phyloP scores from a whole-genome alignment of 352 stramenopile genomes.

The Phytophthora vignae region DNA sequence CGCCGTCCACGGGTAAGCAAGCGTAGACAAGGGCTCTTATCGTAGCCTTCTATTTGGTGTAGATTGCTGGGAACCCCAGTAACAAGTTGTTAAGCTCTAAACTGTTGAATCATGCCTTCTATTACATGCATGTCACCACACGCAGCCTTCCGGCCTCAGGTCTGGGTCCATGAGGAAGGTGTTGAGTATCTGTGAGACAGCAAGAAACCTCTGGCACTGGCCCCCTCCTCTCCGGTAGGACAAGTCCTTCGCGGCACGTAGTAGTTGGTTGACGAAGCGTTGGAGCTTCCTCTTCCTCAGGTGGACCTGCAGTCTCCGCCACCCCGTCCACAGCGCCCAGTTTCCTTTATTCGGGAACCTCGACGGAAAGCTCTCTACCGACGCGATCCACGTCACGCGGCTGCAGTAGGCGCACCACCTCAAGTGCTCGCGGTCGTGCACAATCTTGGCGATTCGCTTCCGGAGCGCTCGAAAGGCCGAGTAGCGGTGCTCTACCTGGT shows the following conservation, averaged over 20 bases:
- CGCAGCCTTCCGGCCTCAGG: conserved; percentile 25
- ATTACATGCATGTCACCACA: conserved; percentile 25
- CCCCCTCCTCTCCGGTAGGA: conserved; percentile 48
- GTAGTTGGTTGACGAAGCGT: conserved; percentile 54
- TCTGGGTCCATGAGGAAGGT: conserved; percentile 63
- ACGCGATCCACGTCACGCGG: conserved; percentile 50
- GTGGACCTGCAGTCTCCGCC: conserved; percentile 30
- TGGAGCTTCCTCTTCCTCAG: conserved; percentile 44
- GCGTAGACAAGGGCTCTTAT: background rate
- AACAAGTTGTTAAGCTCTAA: too few species aligned
- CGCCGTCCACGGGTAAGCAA: conserved; percentile 16
- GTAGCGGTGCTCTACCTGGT: conserved; percentile 68
- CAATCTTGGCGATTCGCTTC: conserved; percentile 34
- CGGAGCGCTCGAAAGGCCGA: conserved; percentile 63
- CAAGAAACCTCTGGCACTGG: conserved; percentile 59
- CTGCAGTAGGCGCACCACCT: conserved; percentile 67
- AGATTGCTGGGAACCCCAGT: background rate
- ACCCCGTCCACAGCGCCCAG: conserved; percentile 28
- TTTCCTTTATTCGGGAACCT: conserved; percentile 38
- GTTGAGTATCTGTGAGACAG: conserved; percentile 63
- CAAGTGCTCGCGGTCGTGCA: conserved; percentile 45
- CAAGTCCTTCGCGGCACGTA: conserved; percentile 51
- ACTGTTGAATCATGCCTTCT: background rate
- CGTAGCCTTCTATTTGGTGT: conserved; percentile 8
- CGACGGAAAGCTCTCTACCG: conserved; percentile 50